Evolutionary conservation across 257 asterid species (phyloP), one percentile per base, ranked within the genome.

Genomic region (Petunia axillaris): DNA sequence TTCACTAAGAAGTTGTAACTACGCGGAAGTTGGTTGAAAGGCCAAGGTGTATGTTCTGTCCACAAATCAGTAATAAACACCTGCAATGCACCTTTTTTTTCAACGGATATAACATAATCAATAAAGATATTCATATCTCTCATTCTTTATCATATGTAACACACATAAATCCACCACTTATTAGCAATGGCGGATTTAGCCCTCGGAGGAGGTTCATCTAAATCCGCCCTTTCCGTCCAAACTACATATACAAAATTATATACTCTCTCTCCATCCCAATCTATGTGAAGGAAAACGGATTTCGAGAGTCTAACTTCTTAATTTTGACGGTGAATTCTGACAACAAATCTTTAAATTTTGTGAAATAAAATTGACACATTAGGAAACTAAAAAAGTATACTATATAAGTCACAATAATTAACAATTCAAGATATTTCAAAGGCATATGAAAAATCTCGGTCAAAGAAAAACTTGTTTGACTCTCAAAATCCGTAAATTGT

Each of bases 41-140:
- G 99, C 99, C 99, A 96, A 6, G 99, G 99, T 13, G 99, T 96
- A 62, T 96, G 99, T 82, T 96, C 98, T 40, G 98, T 84, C 99
- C 99, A 96, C 81, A 96, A 89, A 84, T 96, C 99, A 84, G 97
- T 91, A 80, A 96, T 82, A 83, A 80, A 89, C 75, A 96, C 99
- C 99, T 96, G 91, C 82, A 83, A 84, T 62, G 78, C 52, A 78
- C 84, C 81, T 64, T 75, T 84, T 57, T 82, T 63, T 79, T 73
- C 78, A 79, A 64, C 59, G 6, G 60, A 79, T 64, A 55, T 53
- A 71, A 11, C 52, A 74, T 14, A 64, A 76, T 37, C 81, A 85
- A 84, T 60, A 52, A 60, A 70, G 6, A n/a, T 3, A 75, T 13
- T 71, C 62, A 35, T 35, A 11, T 71, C 25, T 71, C 60, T 50